Evolutionary conservation across 2,329 filamentous ascomycete species (phyloP).

Genomic region (Zopfia rhizophila): DNA sequence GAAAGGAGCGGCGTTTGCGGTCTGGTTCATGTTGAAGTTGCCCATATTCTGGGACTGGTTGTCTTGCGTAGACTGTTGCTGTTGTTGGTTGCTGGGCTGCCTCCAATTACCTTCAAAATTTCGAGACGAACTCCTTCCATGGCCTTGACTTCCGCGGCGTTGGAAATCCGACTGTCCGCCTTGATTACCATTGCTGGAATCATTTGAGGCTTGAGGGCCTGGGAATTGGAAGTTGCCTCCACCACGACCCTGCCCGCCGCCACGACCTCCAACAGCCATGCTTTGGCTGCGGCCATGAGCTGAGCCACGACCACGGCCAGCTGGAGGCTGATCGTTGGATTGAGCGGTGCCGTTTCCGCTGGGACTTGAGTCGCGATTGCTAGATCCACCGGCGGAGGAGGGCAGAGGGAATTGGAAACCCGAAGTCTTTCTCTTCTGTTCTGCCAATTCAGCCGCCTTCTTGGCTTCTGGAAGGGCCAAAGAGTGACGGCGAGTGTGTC

Average conservation of each 20-base stretch:
- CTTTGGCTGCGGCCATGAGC: constrained; percentile 84
- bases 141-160: constrained; percentile 80
- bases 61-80: constrained; percentile 60
- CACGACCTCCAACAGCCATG: constrained; percentile 80
- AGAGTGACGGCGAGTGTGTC: constrained; percentile 94
- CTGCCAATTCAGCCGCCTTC: constrained; percentile 94
- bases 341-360: constrained; percentile 52
- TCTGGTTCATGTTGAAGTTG: constrained; percentile 76
- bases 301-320: constrained; percentile 59
- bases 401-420: constrained; percentile 94
- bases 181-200: constrained; percentile 57
- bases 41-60: constrained; percentile 63
- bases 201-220: constrained; percentile 61
- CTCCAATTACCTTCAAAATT: constrained; percentile 99
- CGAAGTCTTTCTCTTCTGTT: constrained; percentile 94
- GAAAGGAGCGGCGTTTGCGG: constrained; percentile 76
- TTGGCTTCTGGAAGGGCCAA: constrained; percentile 94
- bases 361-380: constrained; percentile 67
- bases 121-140: constrained; percentile 83
- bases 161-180: constrained; percentile 70
- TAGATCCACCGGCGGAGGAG: constrained; percentile 66
- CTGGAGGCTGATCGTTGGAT: constrained; percentile 38
- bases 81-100: constrained; percentile 71
- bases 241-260: constrained; percentile 68
- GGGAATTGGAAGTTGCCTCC: constrained; percentile 80